Evolutionary conservation across 805 yeast species (phyloP).

Genomic region (Kodamaea kaohsiungensis): DNA sequence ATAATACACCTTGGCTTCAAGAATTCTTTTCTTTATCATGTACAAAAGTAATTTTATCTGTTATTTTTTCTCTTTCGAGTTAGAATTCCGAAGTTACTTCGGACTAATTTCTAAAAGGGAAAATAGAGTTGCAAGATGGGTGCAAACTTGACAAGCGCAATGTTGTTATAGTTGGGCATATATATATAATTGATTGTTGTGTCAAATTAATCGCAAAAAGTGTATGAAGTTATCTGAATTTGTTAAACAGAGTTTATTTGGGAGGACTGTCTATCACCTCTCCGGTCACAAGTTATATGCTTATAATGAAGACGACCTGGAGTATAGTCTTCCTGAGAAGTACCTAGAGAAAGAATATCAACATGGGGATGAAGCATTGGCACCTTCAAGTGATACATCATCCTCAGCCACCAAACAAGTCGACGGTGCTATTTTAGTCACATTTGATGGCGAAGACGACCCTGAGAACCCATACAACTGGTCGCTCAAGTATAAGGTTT

Average conservation of each 20-base stretch:
- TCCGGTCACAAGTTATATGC: slow-evolving; percentile 22
- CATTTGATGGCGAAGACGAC: slow-evolving; percentile 47
- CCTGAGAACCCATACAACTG: slow-evolving; percentile 60
- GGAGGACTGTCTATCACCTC: slow-evolving; percentile 25
- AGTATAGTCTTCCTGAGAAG: slow-evolving; percentile 33
- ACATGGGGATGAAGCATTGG: neutral
- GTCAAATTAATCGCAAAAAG: too few relatives aligned
- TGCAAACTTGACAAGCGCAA: too few relatives aligned
- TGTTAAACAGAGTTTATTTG: slow-evolving; percentile 26
- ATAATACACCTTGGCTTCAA: too few relatives aligned
- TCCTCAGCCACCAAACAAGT: neutral
- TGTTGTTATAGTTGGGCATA: too few relatives aligned
- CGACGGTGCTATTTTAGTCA: slow-evolving; percentile 16
- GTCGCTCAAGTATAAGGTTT: slow-evolving; percentile 42
- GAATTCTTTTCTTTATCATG: too few relatives aligned
- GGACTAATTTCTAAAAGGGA: too few relatives aligned
- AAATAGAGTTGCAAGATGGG: too few relatives aligned
- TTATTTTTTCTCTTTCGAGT: too few relatives aligned
- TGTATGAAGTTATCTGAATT: slow-evolving; percentile 9
- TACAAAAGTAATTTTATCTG: too few relatives aligned
- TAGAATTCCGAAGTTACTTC: too few relatives aligned
- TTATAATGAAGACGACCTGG: slow-evolving; percentile 30
- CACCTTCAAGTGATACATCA: neutral
- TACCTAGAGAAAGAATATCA: slow-evolving; percentile 17
- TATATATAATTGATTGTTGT: too few relatives aligned